A percentile compares a stretch with the other conserved stretches of the same genome.
phyloP scores from a whole-genome alignment of 2,329 filamentous ascomycete genomes.

The Tolypocladium tundrense region DNA sequence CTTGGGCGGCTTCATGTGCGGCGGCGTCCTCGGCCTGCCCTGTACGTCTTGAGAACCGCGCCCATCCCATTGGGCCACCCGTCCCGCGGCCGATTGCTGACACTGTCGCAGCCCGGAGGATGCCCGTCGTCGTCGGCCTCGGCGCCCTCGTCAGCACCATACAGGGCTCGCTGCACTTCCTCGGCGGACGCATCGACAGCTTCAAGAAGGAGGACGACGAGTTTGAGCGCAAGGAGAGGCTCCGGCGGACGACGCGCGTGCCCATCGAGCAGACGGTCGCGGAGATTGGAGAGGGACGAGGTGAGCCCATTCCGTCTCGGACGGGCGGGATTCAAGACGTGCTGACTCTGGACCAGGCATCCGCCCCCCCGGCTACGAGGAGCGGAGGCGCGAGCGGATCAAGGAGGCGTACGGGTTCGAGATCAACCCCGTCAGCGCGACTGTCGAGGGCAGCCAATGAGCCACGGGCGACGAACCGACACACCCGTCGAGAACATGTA shows the following conservation, averaged over 20 bases:
- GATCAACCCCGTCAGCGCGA: conserved; percentile 54
- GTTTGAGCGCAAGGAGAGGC: conserved; percentile 63
- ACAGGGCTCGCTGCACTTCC: conserved; percentile 57
- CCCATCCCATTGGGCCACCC: neutral
- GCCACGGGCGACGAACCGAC: conserved; percentile 7
- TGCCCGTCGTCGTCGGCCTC: conserved; percentile 62
- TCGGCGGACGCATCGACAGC: conserved; percentile 48
- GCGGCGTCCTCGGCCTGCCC: conserved; percentile 60
- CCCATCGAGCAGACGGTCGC: conserved; percentile 71
- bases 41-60: conserved; percentile 40
- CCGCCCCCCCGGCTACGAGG: conserved; percentile 69
- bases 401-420: conserved; percentile 84
- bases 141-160: conserved; percentile 45
- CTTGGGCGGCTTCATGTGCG: conserved; percentile 67
- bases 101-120: conserved; percentile 30
- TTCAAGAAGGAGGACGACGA: conserved; percentile 52
- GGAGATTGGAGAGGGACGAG: conserved; percentile 78
- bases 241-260: conserved; percentile 64
- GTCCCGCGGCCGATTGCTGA: neutral
- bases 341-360: conserved; percentile 47
- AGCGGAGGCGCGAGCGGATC: conserved; percentile 70
- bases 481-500: conserved; percentile 14
- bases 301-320: conserved; percentile 33
- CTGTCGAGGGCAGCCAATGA: conserved; percentile 32
- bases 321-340: neutral